Conservation (phyloP, 1,284 basidiomycete species). For the Leccinum colubrinum region DNA sequence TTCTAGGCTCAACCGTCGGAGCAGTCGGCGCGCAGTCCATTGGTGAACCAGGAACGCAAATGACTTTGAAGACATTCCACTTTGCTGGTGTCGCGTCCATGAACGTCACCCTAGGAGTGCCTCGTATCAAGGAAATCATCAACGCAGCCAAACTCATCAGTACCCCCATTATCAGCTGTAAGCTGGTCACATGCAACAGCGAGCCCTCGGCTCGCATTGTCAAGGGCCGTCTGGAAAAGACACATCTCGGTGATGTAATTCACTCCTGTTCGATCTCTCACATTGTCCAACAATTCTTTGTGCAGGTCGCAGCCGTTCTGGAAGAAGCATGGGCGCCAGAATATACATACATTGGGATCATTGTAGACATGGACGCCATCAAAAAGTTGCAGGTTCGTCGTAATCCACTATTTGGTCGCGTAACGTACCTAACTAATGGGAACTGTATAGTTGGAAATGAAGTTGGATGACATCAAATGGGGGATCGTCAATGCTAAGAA, state of each 20-base stretch:
- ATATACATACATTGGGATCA: conserved; percentile 92
- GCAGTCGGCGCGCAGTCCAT: conserved; percentile 99
- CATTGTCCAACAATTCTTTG: not conserved
- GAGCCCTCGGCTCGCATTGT: conserved; percentile 96
- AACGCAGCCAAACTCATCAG: conserved; percentile 97
- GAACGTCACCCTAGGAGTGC: conserved; percentile 99
- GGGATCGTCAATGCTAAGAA: conserved; percentile 88
- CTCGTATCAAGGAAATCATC: conserved; percentile 99
- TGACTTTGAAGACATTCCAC: conserved; percentile 99
- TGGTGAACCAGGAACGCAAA: conserved; percentile 98
- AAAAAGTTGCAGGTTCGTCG: conserved; percentile 78
- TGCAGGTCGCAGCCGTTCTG: conserved; percentile 84
- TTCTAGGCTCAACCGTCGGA: conserved; percentile 89
- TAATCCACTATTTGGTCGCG: not conserved
- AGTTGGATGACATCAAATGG: conserved; percentile 91
- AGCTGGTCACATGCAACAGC: conserved; percentile 80
- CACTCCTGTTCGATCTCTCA: not conserved
- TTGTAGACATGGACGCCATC: conserved; percentile 89
- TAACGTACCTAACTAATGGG: not conserved
- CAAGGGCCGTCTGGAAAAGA: conserved; percentile 96
- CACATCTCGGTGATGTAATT: conserved; percentile 87
- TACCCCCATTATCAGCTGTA: conserved; percentile 98
- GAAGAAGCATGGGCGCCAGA: conserved; percentile 96
- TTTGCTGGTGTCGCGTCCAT: conserved; percentile 99
- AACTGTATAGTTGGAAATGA: conserved; percentile 76